Conservation (phyloP, 495 filamentous ascomycete species). For the Podospora comata region DNA sequence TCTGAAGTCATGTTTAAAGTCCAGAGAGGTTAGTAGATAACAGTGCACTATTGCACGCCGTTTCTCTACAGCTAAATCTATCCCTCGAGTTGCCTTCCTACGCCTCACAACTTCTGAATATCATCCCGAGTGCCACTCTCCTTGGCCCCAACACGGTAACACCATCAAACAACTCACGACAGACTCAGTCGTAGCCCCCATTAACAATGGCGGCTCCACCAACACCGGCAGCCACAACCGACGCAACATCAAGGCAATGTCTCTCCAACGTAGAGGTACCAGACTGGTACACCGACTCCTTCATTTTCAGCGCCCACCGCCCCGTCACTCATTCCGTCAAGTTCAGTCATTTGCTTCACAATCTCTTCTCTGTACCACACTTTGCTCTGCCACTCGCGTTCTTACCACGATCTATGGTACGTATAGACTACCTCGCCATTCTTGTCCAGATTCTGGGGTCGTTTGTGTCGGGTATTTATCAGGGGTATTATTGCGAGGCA, state of each 20-base stretch:
- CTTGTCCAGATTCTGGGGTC: slow-evolving; percentile 45
- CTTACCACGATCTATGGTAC: slow-evolving; percentile 41
- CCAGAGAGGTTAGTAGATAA: background rate
- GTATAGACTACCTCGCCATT: slow-evolving; percentile 50
- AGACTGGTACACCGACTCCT: slow-evolving; percentile 73
- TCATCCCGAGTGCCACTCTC: background rate
- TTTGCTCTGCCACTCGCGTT: slow-evolving; percentile 48
- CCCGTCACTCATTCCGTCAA: slow-evolving; percentile 62
- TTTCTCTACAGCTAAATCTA: background rate
- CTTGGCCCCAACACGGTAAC: background rate
- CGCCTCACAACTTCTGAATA: background rate
- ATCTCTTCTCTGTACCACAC: slow-evolving; percentile 19
- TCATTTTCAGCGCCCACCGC: slow-evolving; percentile 69
- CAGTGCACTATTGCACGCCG: background rate
- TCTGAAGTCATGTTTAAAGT: background rate
- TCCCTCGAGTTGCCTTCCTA: background rate
- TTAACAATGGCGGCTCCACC: too few species aligned
- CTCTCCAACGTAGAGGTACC: slow-evolving; percentile 54
- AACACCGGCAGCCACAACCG: background rate
- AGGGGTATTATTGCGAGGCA: slow-evolving; percentile 49
- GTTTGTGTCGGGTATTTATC: slow-evolving; percentile 51
- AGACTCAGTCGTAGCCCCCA: background rate
- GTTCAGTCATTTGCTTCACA: slow-evolving; percentile 31
- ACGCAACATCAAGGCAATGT: background rate
- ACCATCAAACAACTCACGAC: background rate